phyloP scores from a whole-genome alignment of 179 eudicot genomes.

The Spinacia oleracea region DNA sequence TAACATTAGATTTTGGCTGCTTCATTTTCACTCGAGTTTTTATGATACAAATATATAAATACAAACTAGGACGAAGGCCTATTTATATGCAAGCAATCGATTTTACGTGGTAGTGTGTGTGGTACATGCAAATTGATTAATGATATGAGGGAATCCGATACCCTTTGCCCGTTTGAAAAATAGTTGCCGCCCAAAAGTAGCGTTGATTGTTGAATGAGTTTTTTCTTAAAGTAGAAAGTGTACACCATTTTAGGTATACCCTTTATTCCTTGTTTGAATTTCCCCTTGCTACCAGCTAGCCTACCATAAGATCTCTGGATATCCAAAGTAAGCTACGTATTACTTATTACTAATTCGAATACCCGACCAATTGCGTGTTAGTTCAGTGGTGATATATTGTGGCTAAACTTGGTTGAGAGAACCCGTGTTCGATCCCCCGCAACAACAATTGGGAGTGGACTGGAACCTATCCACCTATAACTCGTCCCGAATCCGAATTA shows the following conservation, averaged over 20 bases:
- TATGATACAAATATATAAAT: neutral
- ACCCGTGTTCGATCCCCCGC: no score
- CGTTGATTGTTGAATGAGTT: neutral
- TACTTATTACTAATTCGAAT: neutral
- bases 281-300: neutral
- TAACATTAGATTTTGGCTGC: neutral
- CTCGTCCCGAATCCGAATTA: no score
- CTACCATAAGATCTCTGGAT: neutral
- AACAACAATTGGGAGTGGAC: no score
- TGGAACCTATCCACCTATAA: no score
- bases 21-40: neutral
- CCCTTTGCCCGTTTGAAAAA: slow-evolving; percentile 9
- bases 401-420: no score
- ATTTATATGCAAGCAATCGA: neutral
- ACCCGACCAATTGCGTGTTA: no score
- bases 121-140: neutral
- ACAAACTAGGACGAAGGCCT: neutral
- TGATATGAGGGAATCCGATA: slow-evolving; percentile 18
- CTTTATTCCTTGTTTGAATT: neutral
- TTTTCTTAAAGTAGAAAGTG: neutral
- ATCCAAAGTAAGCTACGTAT: neutral
- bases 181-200: no score
- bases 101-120: neutral
- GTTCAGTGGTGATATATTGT: no score
- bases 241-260: neutral